Percentiles rank a stretch among this genome's conserved stretches.
phyloP scores from a whole-genome alignment of 2,329 filamentous ascomycete genomes.

The Xylaria arbuscula region DNA sequence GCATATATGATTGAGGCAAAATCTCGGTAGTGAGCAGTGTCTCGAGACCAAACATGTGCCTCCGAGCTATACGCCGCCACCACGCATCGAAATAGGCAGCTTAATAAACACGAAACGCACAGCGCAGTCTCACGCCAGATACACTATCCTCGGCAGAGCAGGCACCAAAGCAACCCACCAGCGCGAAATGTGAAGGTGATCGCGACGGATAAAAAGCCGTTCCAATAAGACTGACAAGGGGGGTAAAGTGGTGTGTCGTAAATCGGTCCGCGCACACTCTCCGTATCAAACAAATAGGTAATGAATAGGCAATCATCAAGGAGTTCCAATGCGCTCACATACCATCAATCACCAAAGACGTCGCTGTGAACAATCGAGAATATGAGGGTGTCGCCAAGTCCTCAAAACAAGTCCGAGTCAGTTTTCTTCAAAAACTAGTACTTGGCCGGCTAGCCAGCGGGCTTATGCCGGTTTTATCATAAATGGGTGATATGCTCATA shows the following conservation, averaged over 20 bases:
- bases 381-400: neutral
- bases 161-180: neutral
- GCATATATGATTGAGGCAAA: neutral
- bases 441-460: neutral
- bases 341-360: too few relatives aligned
- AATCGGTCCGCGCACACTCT: neutral
- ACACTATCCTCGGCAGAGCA: too few relatives aligned
- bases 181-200: neutral
- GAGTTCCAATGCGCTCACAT: neutral
- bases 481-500: slow-evolving; percentile 11
- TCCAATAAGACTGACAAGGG: neutral
- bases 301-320: neutral
- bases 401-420: neutral
- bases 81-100: neutral
- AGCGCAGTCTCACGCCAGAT: too few relatives aligned
- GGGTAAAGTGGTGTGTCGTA: neutral
- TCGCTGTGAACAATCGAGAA: too few relatives aligned
- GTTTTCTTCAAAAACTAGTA: neutral
- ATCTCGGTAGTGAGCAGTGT: neutral
- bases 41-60: neutral
- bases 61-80: neutral
- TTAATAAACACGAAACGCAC: neutral
- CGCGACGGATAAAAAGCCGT: neutral
- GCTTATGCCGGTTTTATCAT: neutral
- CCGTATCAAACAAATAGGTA: neutral